These are phyloP conservation scores for Pyrenophora seminiperda DNA, from an alignment of 2,329 filamentous ascomycete species.

Conservation along the genomic window DNA sequence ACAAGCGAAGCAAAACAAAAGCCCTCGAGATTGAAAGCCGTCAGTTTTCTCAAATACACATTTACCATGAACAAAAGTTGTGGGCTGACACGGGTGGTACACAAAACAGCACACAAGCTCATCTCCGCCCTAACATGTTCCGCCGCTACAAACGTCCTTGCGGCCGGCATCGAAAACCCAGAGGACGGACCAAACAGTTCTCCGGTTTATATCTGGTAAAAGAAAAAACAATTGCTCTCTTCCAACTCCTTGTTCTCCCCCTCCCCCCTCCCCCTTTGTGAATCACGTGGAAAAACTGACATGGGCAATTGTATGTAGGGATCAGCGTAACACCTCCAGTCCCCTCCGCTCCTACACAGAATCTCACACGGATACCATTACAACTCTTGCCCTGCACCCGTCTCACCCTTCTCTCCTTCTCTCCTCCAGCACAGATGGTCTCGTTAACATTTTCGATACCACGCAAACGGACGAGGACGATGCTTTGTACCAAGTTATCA, in stretches of 20 bases:
- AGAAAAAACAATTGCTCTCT: too few species aligned
- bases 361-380: constrained; percentile 64
- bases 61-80: background rate
- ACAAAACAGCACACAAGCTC: constrained; percentile 54
- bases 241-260: too few species aligned
- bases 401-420: constrained; percentile 66
- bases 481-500: constrained; percentile 76
- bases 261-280: too few species aligned
- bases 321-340: constrained; percentile 47
- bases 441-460: constrained; percentile 78
- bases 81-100: constrained; percentile 29
- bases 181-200: constrained; percentile 55
- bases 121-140: constrained; percentile 70
- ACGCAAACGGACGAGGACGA: constrained; percentile 71
- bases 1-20: constrained; percentile 62
- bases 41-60: constrained; percentile 17
- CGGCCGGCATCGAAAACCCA: constrained; percentile 72
- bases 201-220: constrained; percentile 48
- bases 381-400: constrained; percentile 67
- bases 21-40: constrained; percentile 46
- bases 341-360: constrained; percentile 52
- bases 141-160: constrained; percentile 63
- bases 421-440: constrained; percentile 78
- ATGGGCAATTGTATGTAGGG: constrained; percentile 35
- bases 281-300: too few species aligned